Percentiles rank a stretch among this genome's conserved stretches.
These are phyloP conservation scores for Sphaerosporella brunnea DNA, from an alignment of 495 filamentous ascomycete species.

Conservation along the genomic window DNA sequence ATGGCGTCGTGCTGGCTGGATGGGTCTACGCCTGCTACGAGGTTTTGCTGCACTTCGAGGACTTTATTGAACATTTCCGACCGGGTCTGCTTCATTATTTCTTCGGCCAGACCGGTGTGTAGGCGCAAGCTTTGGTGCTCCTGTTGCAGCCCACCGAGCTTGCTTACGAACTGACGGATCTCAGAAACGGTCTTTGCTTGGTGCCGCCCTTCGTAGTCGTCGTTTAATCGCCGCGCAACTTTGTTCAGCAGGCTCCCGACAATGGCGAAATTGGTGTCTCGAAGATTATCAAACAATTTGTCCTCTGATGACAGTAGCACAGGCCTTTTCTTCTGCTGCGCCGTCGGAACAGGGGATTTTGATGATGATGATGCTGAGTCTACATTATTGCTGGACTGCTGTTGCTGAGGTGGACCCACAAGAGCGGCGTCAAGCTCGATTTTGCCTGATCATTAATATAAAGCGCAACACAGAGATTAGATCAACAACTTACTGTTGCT, in stretches of 20 bases:
- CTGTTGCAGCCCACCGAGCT: constrained; percentile 76
- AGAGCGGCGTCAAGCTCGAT: constrained; percentile 87
- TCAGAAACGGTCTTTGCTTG: constrained; percentile 74
- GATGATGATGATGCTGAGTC: constrained; percentile 36
- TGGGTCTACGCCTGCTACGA: constrained; percentile 79
- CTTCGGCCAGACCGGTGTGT: constrained; percentile 82
- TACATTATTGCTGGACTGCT: constrained; percentile 27
- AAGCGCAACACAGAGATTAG: not conserved
- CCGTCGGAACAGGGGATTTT: constrained; percentile 31
- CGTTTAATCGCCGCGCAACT: constrained; percentile 71
- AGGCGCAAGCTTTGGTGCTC: constrained; percentile 83
- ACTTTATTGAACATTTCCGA: constrained; percentile 73
- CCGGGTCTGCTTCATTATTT: constrained; percentile 79
- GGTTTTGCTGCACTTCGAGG: constrained; percentile 87
- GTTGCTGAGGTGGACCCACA: constrained; percentile 50
- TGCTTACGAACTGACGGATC: constrained; percentile 78
- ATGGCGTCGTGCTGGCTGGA: constrained; percentile 75
- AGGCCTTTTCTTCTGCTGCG: constrained; percentile 63
- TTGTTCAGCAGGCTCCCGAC: constrained; percentile 78
- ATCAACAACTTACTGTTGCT: constrained; percentile 34
- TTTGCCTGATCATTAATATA: constrained; percentile 41
- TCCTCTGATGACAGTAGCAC: constrained; percentile 80
- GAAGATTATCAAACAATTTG: constrained; percentile 69
- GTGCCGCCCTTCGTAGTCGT: constrained; percentile 78
- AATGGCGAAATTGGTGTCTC: constrained; percentile 89